Evolutionary conservation across 805 yeast species (phyloP).

Genomic region (Candida parachauliodes): DNA sequence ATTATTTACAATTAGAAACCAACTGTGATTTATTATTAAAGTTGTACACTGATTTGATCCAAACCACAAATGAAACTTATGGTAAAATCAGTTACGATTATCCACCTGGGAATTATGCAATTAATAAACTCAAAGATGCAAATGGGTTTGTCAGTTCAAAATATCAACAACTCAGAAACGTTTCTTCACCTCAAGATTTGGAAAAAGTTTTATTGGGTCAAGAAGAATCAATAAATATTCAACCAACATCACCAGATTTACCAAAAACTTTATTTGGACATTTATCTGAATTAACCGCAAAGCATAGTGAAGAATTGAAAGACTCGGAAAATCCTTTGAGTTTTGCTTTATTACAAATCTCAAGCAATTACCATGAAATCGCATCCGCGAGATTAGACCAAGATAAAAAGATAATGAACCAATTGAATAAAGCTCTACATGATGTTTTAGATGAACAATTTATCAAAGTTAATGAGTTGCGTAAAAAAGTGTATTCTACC

Average conservation of each 20-base stretch:
- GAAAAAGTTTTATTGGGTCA: conserved; percentile 50
- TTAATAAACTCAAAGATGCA: conserved; percentile 59
- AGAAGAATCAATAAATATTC: conserved; percentile 20
- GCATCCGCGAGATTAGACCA: conserved; percentile 69
- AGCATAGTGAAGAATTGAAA: conserved; percentile 46
- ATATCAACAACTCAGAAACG: conserved; percentile 57
- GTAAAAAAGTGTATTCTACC: conserved; percentile 67
- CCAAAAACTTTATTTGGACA: conserved; percentile 78
- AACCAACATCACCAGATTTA: conserved; percentile 33
- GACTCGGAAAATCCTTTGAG: conserved; percentile 47
- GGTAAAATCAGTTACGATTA: conserved; percentile 76
- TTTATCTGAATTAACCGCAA: conserved; percentile 52
- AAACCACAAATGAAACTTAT: conserved; percentile 49
- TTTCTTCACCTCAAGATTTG: conserved; percentile 64
- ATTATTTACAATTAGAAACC: conserved; percentile 63
- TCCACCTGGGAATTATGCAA: conserved; percentile 58
- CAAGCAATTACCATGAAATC: conserved; percentile 56
- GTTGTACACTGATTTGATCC: conserved; percentile 51
- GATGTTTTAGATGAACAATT: conserved; percentile 54
- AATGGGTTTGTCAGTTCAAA: conserved; percentile 53
- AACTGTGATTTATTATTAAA: conserved; percentile 62
- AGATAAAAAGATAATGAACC: conserved; percentile 58
- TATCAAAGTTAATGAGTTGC: conserved; percentile 54
- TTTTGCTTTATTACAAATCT: conserved; percentile 50
- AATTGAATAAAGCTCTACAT: conserved; percentile 56